Conservation (phyloP, 148 eudicot genomes). For the Rhododendron williamsianum region DNA sequence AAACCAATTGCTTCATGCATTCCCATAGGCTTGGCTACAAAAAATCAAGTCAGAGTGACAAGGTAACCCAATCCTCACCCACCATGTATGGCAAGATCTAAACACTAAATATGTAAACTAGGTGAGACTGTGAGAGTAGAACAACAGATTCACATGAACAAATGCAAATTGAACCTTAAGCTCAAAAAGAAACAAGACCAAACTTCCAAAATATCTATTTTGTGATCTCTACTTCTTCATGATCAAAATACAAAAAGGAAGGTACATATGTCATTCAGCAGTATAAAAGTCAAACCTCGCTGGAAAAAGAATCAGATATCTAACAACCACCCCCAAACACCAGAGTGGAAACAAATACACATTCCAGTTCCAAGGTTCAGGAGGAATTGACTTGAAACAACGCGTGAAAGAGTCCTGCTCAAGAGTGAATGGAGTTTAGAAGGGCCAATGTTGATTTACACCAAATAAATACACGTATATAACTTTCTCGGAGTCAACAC, state of each 20-base stretch:
- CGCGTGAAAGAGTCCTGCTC: too few species aligned
- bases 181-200: not conserved
- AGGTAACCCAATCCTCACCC: not conserved
- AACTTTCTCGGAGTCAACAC: not conserved
- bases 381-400: too few species aligned
- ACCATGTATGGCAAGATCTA: not conserved
- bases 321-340: too few species aligned
- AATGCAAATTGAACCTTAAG: not conserved
- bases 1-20: not conserved
- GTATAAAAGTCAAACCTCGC: not conserved
- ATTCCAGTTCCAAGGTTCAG: too few species aligned
- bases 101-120: not conserved
- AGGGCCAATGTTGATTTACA: not conserved
- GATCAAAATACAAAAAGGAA: not conserved
- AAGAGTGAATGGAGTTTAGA: constrained; percentile 4
- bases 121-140: too few species aligned
- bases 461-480: not conserved
- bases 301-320: too few species aligned
- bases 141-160: not conserved
- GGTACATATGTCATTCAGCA: not conserved
- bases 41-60: not conserved
- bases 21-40: not conserved
- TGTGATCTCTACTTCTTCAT: not conserved
- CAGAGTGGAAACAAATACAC: too few species aligned
- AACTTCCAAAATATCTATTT: not conserved